These are phyloP conservation scores for Amanita inopinata DNA, from an alignment of 768 basidiomycete genomes.

Conservation along the genomic window DNA sequence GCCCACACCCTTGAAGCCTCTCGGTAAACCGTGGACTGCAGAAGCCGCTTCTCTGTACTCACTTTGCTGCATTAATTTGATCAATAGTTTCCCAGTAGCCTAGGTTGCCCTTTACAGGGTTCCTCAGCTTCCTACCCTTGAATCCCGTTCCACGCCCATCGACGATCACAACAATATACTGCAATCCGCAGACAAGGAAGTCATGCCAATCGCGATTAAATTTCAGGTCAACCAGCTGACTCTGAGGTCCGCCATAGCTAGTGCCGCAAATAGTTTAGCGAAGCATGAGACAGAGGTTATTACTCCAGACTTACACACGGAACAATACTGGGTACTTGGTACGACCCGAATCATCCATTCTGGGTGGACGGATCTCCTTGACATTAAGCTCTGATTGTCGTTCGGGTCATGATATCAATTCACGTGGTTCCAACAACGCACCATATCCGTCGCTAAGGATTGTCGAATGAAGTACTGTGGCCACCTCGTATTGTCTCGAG, in stretches of 20 bases:
- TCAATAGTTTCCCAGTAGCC: slow-evolving; percentile 86
- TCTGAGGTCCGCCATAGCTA: slow-evolving; percentile 86
- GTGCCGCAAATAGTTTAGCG: neutral
- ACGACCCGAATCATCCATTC: slow-evolving; percentile 91
- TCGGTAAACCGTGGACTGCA: neutral
- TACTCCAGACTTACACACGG: slow-evolving; percentile 45
- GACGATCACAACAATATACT: slow-evolving; percentile 80
- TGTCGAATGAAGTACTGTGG: slow-evolving; percentile 60
- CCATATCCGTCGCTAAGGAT: slow-evolving; percentile 78
- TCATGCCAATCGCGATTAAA: slow-evolving; percentile 80
- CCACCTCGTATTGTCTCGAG: slow-evolving; percentile 58
- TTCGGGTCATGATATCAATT: neutral
- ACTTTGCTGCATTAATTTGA: slow-evolving; percentile 85
- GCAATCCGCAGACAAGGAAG: slow-evolving; percentile 70
- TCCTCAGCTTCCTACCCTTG: slow-evolving; percentile 77
- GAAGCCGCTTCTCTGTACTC: slow-evolving; percentile 16
- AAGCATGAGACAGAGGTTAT: slow-evolving; percentile 4
- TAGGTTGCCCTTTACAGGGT: slow-evolving; percentile 80
- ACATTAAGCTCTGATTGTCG: slow-evolving; percentile 67
- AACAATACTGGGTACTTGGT: slow-evolving; percentile 95
- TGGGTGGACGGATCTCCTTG: slow-evolving; percentile 82
- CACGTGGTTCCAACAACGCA: slow-evolving; percentile 22
- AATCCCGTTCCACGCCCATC: slow-evolving; percentile 94
- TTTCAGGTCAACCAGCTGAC: slow-evolving; percentile 62
- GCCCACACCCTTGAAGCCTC: slow-evolving; percentile 60